Evolutionary conservation across 768 basidiomycete species (phyloP), one percentile per base, ranked within the genome.

Genomic region (Inosperma sp.): DNA sequence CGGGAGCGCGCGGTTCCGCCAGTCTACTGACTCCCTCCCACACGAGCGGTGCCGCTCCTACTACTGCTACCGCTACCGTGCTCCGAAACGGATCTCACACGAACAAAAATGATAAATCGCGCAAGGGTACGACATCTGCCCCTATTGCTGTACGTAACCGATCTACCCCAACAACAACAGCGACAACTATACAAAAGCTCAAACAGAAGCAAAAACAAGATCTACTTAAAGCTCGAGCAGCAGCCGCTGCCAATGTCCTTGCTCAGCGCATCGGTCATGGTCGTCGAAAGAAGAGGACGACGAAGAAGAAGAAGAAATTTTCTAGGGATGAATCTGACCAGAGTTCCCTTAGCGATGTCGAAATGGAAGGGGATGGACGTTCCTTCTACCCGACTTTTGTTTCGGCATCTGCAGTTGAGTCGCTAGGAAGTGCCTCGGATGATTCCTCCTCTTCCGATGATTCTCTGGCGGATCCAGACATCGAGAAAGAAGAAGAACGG

Each of bases 401-500:
- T 22, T 79, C 82, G 23, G 84, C 84, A 17, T 81, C 82, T 25
- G 80, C 26, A 21, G 27, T 51, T 4, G 41, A 42, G 25, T 43
- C 41, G 6, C n/a, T 51, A 13, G 31, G 37, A 34, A 72, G 77
- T 31, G 76, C 67, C 42, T 72, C 69, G 1, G 75, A 36, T 21
- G 26, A 43, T 34, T 8, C 76, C 77, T 10, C 70, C 72, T 16
- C 67, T 72, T 7, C 74, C 77, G 2, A 41, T 39, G 35, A 36
- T 8, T 76, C 75, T 40, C 80, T 79, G 49, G 69, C 66, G 39
- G 83, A 83, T 56, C 77, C 78, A 23, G 77, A 76, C 27, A 72
- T 83, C 30, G 76, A 80, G 56, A 75, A 72, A 34, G 83, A 85
- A 62, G 83, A 85, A 60, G 80, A 83, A 66, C 76, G 65, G 34